Evolutionary conservation across 371 early-diverging fungal genomes (phyloP).

Genomic region (Mucor sp.): DNA sequence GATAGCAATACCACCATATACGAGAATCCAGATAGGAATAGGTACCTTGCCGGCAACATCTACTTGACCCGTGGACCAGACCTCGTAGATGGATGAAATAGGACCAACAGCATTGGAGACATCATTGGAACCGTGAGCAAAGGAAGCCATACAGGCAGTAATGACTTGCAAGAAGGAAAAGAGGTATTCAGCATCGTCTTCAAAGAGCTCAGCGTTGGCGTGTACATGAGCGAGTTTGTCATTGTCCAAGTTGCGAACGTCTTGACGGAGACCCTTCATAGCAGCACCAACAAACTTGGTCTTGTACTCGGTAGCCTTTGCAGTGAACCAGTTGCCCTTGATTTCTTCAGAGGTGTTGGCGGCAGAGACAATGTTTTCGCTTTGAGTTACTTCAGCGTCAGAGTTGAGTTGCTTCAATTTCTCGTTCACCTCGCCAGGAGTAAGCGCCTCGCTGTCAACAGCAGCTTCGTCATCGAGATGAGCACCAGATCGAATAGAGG

Average conservation of each 20-base stretch:
- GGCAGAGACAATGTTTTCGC: not conserved
- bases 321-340: not conserved
- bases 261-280: slow-evolving; percentile 56
- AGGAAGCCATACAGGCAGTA: slow-evolving; percentile 83
- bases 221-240: slow-evolving; percentile 55
- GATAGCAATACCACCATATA: slow-evolving; percentile 78
- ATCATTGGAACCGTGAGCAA: slow-evolving; percentile 91
- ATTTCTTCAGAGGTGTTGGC: not conserved
- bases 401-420: not conserved
- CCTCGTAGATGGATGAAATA: slow-evolving; percentile 61
- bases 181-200: slow-evolving; percentile 79
- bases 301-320: slow-evolving; percentile 12
- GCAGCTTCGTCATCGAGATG: slow-evolving; percentile 6
- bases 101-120: slow-evolving; percentile 91
- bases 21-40: slow-evolving; percentile 77
- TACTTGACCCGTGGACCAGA: slow-evolving; percentile 64
- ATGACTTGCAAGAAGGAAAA: slow-evolving; percentile 85
- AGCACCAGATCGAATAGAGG: slow-evolving; percentile 24
- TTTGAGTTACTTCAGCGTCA: not conserved
- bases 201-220: slow-evolving; percentile 66
- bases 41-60: slow-evolving; percentile 54
- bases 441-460: slow-evolving; percentile 13
- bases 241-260: slow-evolving; percentile 59
- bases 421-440: not conserved
- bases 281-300: slow-evolving; percentile 8